These are phyloP conservation scores for Ogataea nonfermentans DNA, from an alignment of 805 yeast species.

Conservation along the genomic window DNA sequence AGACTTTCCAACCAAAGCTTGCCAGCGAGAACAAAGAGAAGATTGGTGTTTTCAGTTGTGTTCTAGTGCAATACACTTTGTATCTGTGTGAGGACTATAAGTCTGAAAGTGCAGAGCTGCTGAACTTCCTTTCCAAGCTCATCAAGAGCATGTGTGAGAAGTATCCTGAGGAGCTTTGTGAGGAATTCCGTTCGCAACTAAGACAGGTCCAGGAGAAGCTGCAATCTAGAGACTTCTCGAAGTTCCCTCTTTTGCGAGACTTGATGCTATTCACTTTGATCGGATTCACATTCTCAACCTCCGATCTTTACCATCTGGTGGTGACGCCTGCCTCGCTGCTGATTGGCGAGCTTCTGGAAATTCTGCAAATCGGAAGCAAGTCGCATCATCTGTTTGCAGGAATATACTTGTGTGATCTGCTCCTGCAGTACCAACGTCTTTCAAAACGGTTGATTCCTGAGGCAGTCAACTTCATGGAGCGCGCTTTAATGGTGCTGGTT, in stretches of 20 bases:
- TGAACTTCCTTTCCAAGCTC: conserved; percentile 40
- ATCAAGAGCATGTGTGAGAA: conserved; percentile 61
- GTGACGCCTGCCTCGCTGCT: conserved; percentile 80
- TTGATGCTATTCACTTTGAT: conserved; percentile 65
- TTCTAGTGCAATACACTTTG: conserved; percentile 62
- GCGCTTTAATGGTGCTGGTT: conserved; percentile 44
- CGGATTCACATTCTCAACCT: conserved; percentile 84
- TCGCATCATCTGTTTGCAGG: conserved; percentile 48
- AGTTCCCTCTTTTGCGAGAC: conserved; percentile 49
- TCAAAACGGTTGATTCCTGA: conserved; percentile 87
- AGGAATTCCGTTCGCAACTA: conserved; percentile 57
- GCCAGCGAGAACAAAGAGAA: conserved; percentile 81
- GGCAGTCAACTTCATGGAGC: conserved; percentile 55
- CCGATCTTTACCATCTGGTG: conserved; percentile 91
- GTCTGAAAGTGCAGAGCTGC: conserved; percentile 30
- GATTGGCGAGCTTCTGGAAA: conserved; percentile 67
- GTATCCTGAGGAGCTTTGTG: conserved; percentile 62
- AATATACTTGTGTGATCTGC: conserved; percentile 59
- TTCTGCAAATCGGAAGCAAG: conserved; percentile 36
- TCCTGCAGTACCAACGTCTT: conserved; percentile 70
- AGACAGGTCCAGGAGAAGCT: conserved; percentile 54
- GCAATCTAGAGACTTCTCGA: conserved; percentile 25
- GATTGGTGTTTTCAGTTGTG: conserved; percentile 58
- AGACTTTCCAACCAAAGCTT: conserved; percentile 68
- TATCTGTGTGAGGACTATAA: conserved; percentile 39